Evolutionary conservation across 805 yeast genomes (phyloP).

Genomic region (Sugiyamaella lignohabitans): DNA sequence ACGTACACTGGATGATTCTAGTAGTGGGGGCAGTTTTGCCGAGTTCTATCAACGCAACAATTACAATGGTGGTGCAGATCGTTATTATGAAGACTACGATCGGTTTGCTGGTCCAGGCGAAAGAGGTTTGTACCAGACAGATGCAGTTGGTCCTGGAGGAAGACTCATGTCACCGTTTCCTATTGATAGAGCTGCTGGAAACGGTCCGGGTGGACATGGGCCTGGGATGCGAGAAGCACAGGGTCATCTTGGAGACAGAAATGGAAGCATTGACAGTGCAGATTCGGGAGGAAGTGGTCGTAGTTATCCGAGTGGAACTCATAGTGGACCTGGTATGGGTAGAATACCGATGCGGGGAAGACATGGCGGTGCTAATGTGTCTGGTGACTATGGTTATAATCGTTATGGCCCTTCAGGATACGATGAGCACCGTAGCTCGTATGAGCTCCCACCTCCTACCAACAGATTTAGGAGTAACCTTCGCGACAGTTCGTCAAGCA

Average conservation of each 20-base stretch:
- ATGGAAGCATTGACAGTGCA: neutral
- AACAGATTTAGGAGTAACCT: neutral
- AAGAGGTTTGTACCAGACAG: neutral
- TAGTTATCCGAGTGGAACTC: too few species aligned
- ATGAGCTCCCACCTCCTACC: neutral
- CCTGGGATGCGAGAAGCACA: neutral
- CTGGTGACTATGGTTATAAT: neutral
- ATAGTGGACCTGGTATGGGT: constrained; percentile 2
- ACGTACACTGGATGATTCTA: constrained; percentile 3
- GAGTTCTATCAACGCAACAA: neutral
- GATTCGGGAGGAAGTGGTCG: neutral
- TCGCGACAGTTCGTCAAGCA: constrained; percentile 2
- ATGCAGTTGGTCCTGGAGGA: neutral
- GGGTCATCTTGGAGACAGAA: neutral
- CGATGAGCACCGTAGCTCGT: neutral
- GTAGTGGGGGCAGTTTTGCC: neutral
- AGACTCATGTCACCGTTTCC: neutral
- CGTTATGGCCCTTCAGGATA: neutral
- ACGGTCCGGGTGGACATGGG: neutral
- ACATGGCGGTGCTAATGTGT: neutral
- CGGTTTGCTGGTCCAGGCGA: neutral
- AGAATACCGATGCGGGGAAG: too few species aligned
- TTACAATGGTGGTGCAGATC: neutral
- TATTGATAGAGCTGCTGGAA: neutral
- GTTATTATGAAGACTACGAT: neutral